These are phyloP conservation scores for Phytophthora pseudosyringae DNA, from an alignment of 352 stramenopile genomes.

Conservation along the genomic window DNA sequence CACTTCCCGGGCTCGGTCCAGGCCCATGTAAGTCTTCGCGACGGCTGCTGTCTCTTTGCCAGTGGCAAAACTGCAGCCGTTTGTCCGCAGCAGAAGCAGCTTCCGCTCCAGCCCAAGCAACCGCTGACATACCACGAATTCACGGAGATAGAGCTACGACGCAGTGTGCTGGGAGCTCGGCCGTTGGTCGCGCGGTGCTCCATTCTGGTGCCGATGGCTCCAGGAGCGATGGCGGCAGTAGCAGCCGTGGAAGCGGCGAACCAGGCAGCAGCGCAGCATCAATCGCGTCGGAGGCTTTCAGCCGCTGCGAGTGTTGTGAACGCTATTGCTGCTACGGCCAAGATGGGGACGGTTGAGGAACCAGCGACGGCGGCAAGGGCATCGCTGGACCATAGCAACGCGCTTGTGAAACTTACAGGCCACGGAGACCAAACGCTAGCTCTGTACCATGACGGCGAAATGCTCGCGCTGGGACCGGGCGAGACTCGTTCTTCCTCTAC, in stretches of 20 bases:
- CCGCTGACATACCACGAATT: conserved; percentile 45
- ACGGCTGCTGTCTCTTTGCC: conserved; percentile 51
- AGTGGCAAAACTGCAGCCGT: conserved; percentile 36
- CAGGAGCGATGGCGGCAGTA: conserved; percentile 32
- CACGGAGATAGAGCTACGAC: conserved; percentile 39
- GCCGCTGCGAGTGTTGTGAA: conserved; percentile 9
- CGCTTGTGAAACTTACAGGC: conserved; percentile 49
- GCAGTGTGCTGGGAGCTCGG: conserved; percentile 10
- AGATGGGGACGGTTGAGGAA: conserved; percentile 5
- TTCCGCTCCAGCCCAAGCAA: conserved; percentile 16
- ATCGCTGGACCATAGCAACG: conserved; percentile 30
- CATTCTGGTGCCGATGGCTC: conserved; percentile 28
- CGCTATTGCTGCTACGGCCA: conserved; percentile 12
- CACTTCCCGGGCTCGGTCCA: conserved; percentile 46
- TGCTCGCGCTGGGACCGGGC: conserved; percentile 38
- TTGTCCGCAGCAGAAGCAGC: conserved; percentile 3
- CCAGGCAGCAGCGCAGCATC: conserved; percentile 23
- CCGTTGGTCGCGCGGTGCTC: conserved; percentile 45
- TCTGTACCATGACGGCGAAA: conserved; percentile 53
- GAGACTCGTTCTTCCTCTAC: conserved; percentile 11
- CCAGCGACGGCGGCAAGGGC: conserved; percentile 20
- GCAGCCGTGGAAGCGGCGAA: conserved; percentile 43
- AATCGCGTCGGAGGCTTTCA: conserved; percentile 36
- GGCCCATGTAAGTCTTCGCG: conserved; percentile 52
- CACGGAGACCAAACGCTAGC: conserved; percentile 50